These are phyloP conservation scores for Tardiomyces blankii DNA, from an alignment of 1,139 yeast species.

Conservation along the genomic window DNA sequence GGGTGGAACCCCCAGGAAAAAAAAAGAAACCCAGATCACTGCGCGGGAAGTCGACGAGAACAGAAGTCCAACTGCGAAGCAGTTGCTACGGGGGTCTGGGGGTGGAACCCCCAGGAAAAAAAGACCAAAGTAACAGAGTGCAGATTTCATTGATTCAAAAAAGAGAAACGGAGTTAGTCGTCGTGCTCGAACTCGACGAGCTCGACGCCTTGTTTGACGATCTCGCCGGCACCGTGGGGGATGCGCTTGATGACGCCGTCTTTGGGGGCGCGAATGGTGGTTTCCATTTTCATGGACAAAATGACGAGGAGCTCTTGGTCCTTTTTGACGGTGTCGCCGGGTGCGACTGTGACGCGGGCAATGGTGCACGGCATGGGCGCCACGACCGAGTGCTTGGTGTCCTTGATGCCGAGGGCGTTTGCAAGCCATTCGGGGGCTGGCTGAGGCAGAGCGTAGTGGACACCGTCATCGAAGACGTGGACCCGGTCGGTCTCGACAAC, in stretches of 20 bases:
- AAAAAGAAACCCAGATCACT: too few species aligned
- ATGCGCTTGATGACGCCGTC: constrained; percentile 20
- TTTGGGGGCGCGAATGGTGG: constrained; percentile 12
- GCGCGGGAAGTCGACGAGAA: too few species aligned
- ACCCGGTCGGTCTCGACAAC: constrained; percentile 16
- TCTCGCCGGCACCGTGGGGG: constrained; percentile 21
- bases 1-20: too few species aligned
- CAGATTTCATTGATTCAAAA: too few species aligned
- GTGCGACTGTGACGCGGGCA: constrained; percentile 15
- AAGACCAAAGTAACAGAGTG: too few species aligned
- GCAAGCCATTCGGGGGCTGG: constrained; percentile 23
- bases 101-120: too few species aligned
- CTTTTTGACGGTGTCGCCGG: constrained; percentile 11
- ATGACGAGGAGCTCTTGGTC: constrained; percentile 13
- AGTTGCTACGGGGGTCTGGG: too few species aligned
- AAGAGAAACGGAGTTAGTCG: constrained; percentile 1
- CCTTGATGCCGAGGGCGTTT: constrained; percentile 20
- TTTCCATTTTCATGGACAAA: constrained; percentile 17
- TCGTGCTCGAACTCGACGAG: constrained; percentile 23
- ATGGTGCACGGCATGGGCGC: constrained; percentile 29
- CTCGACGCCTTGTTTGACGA: constrained; percentile 24
- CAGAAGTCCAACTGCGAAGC: too few species aligned
- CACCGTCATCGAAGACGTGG: constrained; percentile 23
- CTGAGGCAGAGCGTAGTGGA: constrained; percentile 18
- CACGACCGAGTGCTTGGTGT: constrained; percentile 18